Evolutionary conservation across 768 basidiomycete genomes (phyloP).

Genomic region (Boletus sp.): DNA sequence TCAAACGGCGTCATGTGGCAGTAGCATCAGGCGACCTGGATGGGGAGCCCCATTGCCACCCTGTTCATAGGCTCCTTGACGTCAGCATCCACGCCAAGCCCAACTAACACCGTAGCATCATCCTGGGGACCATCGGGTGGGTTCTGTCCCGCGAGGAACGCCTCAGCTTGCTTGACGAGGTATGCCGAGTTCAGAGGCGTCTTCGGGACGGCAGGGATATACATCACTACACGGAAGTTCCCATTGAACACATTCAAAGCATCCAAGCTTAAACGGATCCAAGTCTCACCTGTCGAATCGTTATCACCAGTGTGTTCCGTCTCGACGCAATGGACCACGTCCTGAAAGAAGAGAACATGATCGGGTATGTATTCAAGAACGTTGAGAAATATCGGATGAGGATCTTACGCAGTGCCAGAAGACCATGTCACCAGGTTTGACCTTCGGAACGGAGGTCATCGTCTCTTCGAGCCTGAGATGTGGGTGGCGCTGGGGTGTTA

Average conservation of each 20-base stretch:
- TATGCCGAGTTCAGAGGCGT: constrained; percentile 63
- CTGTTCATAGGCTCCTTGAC: constrained; percentile 35
- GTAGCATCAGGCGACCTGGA: constrained; percentile 9
- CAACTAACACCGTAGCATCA: too few relatives aligned
- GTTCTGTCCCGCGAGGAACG: constrained; percentile 52
- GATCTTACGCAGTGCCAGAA: too few relatives aligned
- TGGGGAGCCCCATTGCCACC: constrained; percentile 45
- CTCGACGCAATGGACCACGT: too few relatives aligned
- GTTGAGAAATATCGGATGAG: too few relatives aligned
- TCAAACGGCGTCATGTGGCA: too few relatives aligned
- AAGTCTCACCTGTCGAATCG: constrained; percentile 52
- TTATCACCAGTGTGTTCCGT: constrained; percentile 50
- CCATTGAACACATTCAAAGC: not conserved
- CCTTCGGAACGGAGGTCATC: too few relatives aligned
- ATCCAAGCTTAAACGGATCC: not conserved
- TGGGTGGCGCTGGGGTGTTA: too few relatives aligned
- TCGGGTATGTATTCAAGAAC: too few relatives aligned
- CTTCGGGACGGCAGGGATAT: constrained; percentile 69
- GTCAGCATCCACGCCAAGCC: constrained; percentile 40
- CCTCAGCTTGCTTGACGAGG: constrained; percentile 57
- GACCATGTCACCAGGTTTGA: too few relatives aligned
- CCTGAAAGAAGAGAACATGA: constrained; percentile 31
- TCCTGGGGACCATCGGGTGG: too few relatives aligned
- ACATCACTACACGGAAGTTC: constrained; percentile 58
- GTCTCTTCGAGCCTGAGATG: too few relatives aligned